Conservation (phyloP, 2,329 filamentous ascomycete genomes). For the Pseudofabraea citricarpa region DNA sequence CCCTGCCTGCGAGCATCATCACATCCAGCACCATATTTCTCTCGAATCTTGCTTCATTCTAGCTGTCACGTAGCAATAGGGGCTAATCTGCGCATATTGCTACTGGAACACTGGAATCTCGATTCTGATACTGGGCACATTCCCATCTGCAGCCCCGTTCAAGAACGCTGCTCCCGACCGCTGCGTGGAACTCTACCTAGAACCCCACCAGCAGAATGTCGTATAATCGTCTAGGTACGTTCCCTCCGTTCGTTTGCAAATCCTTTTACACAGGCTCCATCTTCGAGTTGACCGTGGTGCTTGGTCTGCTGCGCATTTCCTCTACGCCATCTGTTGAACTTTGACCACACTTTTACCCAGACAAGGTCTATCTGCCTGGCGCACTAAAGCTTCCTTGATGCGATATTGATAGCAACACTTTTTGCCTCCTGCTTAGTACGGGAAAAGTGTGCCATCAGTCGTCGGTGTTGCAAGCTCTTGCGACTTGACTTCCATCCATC, state of each 20-base stretch:
- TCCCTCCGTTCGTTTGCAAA: not conserved
- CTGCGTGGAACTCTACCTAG: not conserved
- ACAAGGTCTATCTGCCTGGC: constrained; percentile 7
- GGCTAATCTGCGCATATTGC: not conserved
- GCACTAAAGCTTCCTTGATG: constrained; percentile 12
- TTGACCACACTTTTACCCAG: constrained; percentile 6
- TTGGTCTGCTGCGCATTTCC: constrained; percentile 1
- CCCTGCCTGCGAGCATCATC: not conserved
- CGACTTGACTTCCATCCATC: constrained; percentile 8
- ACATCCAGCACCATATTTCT: too few relatives aligned
- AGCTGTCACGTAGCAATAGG: too few relatives aligned
- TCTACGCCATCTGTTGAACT: constrained; percentile 4
- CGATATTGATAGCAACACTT: not conserved
- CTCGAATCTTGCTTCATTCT: too few relatives aligned
- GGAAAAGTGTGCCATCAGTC: too few relatives aligned
- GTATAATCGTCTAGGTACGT: constrained; percentile 71
- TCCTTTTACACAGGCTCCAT: too few relatives aligned
- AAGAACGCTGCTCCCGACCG: constrained; percentile 3
- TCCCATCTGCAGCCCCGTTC: constrained; percentile 2
- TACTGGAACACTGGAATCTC: too few relatives aligned
- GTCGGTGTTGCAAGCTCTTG: too few relatives aligned
- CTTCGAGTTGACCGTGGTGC: not conserved
- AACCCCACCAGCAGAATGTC: constrained; percentile 44
- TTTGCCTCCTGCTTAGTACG: constrained; percentile 19
- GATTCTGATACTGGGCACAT: too few relatives aligned